Percentiles rank a stretch among this genome's conserved stretches.
These are phyloP conservation scores for Danielozyma ontarioensis DNA, from an alignment of 805 yeast species.

Conservation along the genomic window DNA sequence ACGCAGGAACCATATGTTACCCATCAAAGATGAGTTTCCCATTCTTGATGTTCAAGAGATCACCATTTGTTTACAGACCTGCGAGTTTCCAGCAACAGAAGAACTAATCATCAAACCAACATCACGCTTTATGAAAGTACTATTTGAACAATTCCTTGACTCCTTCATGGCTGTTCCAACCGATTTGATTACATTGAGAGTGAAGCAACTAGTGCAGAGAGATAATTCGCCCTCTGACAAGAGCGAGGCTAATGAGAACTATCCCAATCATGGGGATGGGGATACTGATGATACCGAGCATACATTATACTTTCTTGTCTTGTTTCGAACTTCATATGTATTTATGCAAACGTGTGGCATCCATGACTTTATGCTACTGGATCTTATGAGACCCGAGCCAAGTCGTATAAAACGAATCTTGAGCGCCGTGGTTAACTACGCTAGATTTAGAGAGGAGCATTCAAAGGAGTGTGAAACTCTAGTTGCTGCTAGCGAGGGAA, in stretches of 20 bases:
- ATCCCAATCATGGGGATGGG: slow-evolving; percentile 9
- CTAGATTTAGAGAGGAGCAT: slow-evolving; percentile 76
- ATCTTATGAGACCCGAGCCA: slow-evolving; percentile 74
- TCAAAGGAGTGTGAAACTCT: slow-evolving; percentile 63
- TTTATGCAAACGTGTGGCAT: slow-evolving; percentile 73
- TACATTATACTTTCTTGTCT: slow-evolving; percentile 46
- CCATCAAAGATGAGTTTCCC: slow-evolving; percentile 55
- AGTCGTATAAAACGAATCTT: slow-evolving; percentile 56
- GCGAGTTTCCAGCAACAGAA: slow-evolving; percentile 57
- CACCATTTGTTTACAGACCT: slow-evolving; percentile 52
- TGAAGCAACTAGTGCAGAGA: slow-evolving; percentile 8
- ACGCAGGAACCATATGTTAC: background rate
- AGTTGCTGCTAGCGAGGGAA: slow-evolving; percentile 47
- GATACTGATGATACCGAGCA: slow-evolving; percentile 28
- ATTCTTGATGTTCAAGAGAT: slow-evolving; percentile 56
- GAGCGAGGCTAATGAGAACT: background rate
- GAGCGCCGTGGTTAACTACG: slow-evolving; percentile 83
- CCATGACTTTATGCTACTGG: slow-evolving; percentile 69
- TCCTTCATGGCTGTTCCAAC: slow-evolving; percentile 50
- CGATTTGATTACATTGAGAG: slow-evolving; percentile 19
- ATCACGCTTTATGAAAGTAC: slow-evolving; percentile 45
- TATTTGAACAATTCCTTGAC: slow-evolving; percentile 59
- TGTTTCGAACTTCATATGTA: slow-evolving; percentile 55
- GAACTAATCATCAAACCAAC: slow-evolving; percentile 57
- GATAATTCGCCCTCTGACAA: no score